Percentiles rank a stretch among this genome's conserved stretches.
Conservation (phyloP, 2,329 filamentous ascomycete species). For the Pleomassaria siparia region DNA sequence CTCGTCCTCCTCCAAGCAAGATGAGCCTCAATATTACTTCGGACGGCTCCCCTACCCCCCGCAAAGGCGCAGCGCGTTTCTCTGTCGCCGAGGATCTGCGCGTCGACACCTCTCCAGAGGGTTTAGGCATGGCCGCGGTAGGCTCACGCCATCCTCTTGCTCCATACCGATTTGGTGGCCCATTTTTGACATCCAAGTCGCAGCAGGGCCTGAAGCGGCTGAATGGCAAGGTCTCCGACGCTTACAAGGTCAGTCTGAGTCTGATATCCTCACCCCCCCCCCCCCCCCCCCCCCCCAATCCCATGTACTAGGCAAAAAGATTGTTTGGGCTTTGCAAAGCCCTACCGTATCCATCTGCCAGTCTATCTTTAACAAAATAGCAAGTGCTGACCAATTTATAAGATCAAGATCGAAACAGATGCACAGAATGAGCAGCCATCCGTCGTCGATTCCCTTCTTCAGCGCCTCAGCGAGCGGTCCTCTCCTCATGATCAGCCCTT, state of each 20-base stretch:
- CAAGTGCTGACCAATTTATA: conserved; percentile 43
- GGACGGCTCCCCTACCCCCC: conserved; percentile 46
- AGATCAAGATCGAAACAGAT: conserved; percentile 49
- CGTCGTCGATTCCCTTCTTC: conserved; percentile 65
- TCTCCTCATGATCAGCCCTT: conserved; percentile 53
- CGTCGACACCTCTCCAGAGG: conserved; percentile 39
- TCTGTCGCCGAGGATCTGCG: conserved; percentile 32
- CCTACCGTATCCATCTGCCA: too few relatives aligned
- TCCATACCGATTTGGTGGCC: conserved; percentile 17
- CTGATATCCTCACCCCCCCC: background rate
- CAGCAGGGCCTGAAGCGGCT: conserved; percentile 41
- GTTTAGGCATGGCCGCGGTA: conserved; percentile 36
- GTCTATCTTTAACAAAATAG: too few relatives aligned
- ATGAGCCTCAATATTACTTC: conserved; percentile 45
- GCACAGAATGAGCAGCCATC: conserved; percentile 14
- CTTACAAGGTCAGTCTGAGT: conserved; percentile 40
- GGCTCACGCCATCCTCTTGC: conserved; percentile 26
- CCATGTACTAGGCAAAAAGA: too few relatives aligned
- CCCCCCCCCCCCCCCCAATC: background rate
- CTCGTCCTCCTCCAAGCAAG: conserved; percentile 13
- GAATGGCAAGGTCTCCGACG: conserved; percentile 11
- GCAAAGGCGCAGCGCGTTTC: conserved; percentile 37
- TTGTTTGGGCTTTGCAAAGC: too few relatives aligned
- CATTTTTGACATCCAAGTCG: conserved; percentile 38
- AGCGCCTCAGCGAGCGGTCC: conserved; percentile 65